Base-by-base conservation (phyloP, 176 grass and related monocot genomes). In the Elaeis guineensis region DNA sequence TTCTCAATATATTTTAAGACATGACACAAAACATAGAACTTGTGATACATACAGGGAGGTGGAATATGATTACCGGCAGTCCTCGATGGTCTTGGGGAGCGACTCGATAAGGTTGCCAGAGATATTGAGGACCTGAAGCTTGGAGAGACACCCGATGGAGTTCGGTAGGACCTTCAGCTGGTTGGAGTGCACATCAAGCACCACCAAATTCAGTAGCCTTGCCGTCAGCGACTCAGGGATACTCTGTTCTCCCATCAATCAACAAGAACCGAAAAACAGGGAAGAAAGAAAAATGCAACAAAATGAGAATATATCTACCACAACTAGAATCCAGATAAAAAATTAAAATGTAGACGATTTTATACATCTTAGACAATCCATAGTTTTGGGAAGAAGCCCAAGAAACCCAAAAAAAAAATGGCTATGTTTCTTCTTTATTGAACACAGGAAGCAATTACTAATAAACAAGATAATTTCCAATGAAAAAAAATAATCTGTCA, bases 61-160 rank as follows among this genome's bases (percentile, higher is more conserved):
- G 2, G 3, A 18, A 17, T 0, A 21, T 1, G 26, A 24, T 79
- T 69, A 98, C 93, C 79, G 79, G 88, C 94, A 98, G 54, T 98
- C 82, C 70, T 93, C 94, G 9, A 98, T 83, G 61, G 88, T 98
- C 72, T 76, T 52, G 0, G 94, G 94, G 5, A 98, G 74, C 12
- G 77, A 77, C 26, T 79, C 63, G 3, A 98, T 74, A 16, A 98
- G 81, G 77, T 98, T 98, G 78, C 94, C 87, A 61, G 94, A 92
- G 70, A 93, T 82, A 61, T 98, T 89, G 70, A 98, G 77, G 48
- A 89, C 79, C 65, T 83, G 85, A 67, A 98, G 78, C 83, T 93
- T 98, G 50, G 85, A 89, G 70, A 98, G 94, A 74, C 94, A 98
- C 21, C 94, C 88, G 20, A 98, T 86, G 79, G 94, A 98, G 70